These are phyloP conservation scores for Claviceps quebecensis DNA, from an alignment of 2,329 filamentous ascomycete genomes.

Conservation along the genomic window DNA sequence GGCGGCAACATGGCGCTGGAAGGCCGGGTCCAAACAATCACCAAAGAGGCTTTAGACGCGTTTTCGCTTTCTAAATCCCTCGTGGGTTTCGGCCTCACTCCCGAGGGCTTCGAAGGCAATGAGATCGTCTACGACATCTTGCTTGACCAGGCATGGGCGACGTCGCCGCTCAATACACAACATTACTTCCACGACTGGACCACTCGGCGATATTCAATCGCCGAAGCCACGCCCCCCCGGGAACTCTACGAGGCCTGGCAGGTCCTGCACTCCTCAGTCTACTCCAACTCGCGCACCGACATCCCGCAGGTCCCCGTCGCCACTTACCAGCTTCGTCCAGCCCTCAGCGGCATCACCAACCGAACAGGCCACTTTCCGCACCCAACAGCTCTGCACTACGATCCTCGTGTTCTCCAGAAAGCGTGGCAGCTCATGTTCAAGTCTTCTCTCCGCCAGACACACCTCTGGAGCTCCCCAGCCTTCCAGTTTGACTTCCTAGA, in stretches of 20 bases:
- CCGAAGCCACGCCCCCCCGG: not conserved
- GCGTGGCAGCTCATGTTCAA: slow-evolving; percentile 26
- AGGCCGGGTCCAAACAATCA: slow-evolving; percentile 34
- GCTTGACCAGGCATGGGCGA: slow-evolving; percentile 35
- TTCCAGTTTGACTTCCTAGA: slow-evolving; percentile 35
- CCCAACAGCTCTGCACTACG: slow-evolving; percentile 27
- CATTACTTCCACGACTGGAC: slow-evolving; percentile 34
- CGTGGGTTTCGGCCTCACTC: slow-evolving; percentile 33
- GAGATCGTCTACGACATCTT: slow-evolving; percentile 37
- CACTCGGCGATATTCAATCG: slow-evolving; percentile 23
- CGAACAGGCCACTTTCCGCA: slow-evolving; percentile 23
- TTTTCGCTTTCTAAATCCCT: slow-evolving; percentile 25
- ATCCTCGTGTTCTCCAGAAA: slow-evolving; percentile 20
- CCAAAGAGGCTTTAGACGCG: slow-evolving; percentile 30
- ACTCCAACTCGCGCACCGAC: slow-evolving; percentile 33
- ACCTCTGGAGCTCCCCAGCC: slow-evolving; percentile 25
- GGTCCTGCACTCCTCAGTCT: slow-evolving; percentile 27
- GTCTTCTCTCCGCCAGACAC: slow-evolving; percentile 17
- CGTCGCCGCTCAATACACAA: slow-evolving; percentile 26
- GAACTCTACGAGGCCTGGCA: slow-evolving; percentile 32
- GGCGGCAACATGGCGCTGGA: slow-evolving; percentile 36
- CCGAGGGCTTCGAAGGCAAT: slow-evolving; percentile 38
- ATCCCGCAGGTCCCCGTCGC: slow-evolving; percentile 28
- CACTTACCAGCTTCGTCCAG: slow-evolving; percentile 31
- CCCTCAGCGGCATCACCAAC: slow-evolving; percentile 24